Evolutionary conservation across 164 flowering plant genomes (phyloP).

Genomic region (Chimonanthus praecox): DNA sequence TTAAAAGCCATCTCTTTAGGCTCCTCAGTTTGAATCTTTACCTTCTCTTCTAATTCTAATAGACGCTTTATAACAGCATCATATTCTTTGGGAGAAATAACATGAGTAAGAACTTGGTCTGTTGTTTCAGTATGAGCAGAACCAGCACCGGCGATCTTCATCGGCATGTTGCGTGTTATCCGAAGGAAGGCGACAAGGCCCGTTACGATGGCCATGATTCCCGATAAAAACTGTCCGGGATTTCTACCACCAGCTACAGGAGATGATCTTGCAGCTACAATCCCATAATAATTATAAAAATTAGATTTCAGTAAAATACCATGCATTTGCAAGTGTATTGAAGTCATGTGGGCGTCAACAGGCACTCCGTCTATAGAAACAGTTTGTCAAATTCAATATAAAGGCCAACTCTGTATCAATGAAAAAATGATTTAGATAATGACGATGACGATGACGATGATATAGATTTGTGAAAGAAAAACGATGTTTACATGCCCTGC

Average conservation of each 20-base stretch:
- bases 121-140: conserved; percentile 18
- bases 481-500: too few species aligned
- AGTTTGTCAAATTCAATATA: background rate
- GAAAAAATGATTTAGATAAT: background rate
- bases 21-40: conserved; percentile 53
- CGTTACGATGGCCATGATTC: conserved; percentile 56
- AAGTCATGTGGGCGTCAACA: too few species aligned
- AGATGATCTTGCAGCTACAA: background rate
- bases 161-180: conserved; percentile 32
- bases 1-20: conserved; percentile 80
- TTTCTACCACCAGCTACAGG: conserved; percentile 36
- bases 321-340: background rate
- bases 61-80: conserved; percentile 59
- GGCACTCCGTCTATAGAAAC: too few species aligned
- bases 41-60: conserved; percentile 73
- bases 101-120: conserved; percentile 35
- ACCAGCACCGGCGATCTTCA: conserved; percentile 34
- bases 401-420: background rate
- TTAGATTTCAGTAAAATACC: background rate
- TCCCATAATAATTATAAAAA: background rate
- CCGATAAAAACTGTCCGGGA: conserved; percentile 28
- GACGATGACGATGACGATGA: background rate
- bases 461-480: background rate
- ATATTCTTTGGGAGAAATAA: conserved; percentile 22
- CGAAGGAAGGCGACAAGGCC: conserved; percentile 45